Evolutionary conservation across 352 stramenopile genomes (phyloP), one percentile per base, ranked within the genome.

Genomic region (Globisporangium viniferum): DNA sequence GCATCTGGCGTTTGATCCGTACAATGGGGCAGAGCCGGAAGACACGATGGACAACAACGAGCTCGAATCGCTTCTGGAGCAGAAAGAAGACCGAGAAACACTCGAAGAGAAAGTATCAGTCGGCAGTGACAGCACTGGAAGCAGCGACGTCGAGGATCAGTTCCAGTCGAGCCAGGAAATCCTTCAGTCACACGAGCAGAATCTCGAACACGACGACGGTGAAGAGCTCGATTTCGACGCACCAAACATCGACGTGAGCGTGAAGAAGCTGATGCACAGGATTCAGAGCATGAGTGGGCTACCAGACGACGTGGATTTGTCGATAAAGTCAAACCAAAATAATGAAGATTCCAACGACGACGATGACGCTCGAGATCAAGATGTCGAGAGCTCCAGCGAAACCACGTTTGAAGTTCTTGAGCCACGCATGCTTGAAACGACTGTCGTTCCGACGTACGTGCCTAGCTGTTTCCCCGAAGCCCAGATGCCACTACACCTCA

Each of bases 401-500:
- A 56, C 15, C 9, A 55, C 48, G 18, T 33, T 61, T 27, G 62
- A 61, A 24, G 39, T n/a, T 20, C 46, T 73, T 22, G 61, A 73
- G 8, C 41, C 59, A 31, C 9, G 57, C n/a, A 67, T 71, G 41
- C 44, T 68, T n/a, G 67, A 68, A 35, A 68, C 55, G 18, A 66
- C 62, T 9, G 36, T 59, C 2, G 14, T n/a, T 6, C 66, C 27
- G 22, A 68, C 61, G 44, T 68, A 62, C 29, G 61, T 73, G 31
- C 67, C 67, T 20, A 68, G 59, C 31, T 71, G 66, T 44, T 71
- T 73, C 24, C 67, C 62, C 0, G 31, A 73, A 55, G 81, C 77
- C 31, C 77, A 89, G 68, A 78, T 86, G 31, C 83, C 88, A 54
- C 74, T 91, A 56, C 75, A 89, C 9, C 78, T 95, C 29, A 93